A percentile compares a stretch with the other conserved stretches of the same genome.
These are phyloP conservation scores for Cyberlindnera subsufficiens DNA, from an alignment of 805 yeast species.

Conservation along the genomic window DNA sequence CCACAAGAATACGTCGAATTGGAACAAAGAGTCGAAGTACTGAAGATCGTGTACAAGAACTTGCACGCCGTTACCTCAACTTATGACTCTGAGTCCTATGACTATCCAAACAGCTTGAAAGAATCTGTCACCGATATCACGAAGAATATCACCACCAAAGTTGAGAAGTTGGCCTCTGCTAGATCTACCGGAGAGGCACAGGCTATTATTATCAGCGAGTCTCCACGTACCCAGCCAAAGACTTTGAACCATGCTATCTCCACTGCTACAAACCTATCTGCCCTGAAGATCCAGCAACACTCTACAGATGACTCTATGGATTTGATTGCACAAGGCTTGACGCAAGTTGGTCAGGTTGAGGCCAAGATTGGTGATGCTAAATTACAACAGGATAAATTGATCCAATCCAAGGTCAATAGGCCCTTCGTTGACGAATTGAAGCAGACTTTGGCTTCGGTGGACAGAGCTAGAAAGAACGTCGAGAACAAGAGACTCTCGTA, in stretches of 20 bases:
- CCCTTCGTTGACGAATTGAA: constrained; percentile 58
- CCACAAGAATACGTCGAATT: constrained; percentile 77
- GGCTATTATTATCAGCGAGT: constrained; percentile 52
- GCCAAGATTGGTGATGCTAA: constrained; percentile 77
- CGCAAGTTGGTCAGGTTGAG: constrained; percentile 63
- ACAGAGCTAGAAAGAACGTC: constrained; percentile 65
- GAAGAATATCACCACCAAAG: constrained; percentile 56
- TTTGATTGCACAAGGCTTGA: constrained; percentile 56
- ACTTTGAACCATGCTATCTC: constrained; percentile 79
- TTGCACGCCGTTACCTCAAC: constrained; percentile 44
- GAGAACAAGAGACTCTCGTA: constrained; percentile 73
- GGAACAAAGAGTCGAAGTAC: constrained; percentile 67
- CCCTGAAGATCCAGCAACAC: constrained; percentile 25
- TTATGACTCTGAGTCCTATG: constrained; percentile 75
- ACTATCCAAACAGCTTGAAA: constrained; percentile 67
- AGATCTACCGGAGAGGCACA: constrained; percentile 80
- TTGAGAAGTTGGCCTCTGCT: constrained; percentile 64
- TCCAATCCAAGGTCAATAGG: constrained; percentile 62
- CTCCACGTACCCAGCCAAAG: constrained; percentile 56
- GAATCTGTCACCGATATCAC: constrained; percentile 75
- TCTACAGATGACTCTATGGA: constrained; percentile 35
- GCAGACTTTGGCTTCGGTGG: constrained; percentile 55
- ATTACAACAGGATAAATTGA: constrained; percentile 73
- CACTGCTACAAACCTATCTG: constrained; percentile 56
- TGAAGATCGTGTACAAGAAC: constrained; percentile 60